phyloP scores from a whole-genome alignment of 345 rosid species.

The Capsella bursapastoris region DNA sequence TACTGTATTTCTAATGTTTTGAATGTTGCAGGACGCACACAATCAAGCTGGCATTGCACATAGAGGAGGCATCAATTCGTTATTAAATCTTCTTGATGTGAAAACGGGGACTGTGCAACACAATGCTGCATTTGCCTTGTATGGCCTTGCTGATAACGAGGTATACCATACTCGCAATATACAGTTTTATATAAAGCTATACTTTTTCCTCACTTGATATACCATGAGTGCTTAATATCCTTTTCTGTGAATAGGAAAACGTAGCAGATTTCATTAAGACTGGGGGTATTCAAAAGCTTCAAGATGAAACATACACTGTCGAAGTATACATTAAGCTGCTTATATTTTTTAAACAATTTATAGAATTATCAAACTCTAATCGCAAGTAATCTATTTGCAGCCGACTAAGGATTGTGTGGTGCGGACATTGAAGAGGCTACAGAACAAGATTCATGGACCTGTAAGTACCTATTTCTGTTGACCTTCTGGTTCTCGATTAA shows the following conservation, averaged over 20 bases:
- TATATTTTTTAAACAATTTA: conserved; percentile 10
- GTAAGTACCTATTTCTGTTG: conserved; percentile 47
- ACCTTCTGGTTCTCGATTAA: neutral
- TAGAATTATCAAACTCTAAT: conserved; percentile 11
- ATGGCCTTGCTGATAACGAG: conserved; percentile 82
- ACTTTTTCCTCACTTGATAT: neutral
- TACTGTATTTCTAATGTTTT: conserved; percentile 1
- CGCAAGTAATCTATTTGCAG: conserved; percentile 43
- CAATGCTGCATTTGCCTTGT: conserved; percentile 77
- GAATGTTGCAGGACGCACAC: conserved; percentile 60
- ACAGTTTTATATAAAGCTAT: neutral
- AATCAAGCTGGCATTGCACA: conserved; percentile 88
- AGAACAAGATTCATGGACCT: conserved; percentile 67
- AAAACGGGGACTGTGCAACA: conserved; percentile 68
- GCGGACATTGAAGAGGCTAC: conserved; percentile 69
- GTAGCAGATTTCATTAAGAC: conserved; percentile 62
- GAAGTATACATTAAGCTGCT: conserved; percentile 53
- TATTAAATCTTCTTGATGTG: conserved; percentile 65
- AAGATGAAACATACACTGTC: conserved; percentile 57
- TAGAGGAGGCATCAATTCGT: conserved; percentile 61
- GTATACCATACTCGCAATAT: conserved; percentile 42
- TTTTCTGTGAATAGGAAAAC: conserved; percentile 55
- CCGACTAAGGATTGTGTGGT: conserved; percentile 73
- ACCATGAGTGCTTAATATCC: neutral
- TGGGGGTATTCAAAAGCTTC: conserved; percentile 70